Evolutionary conservation across 208 protist genomes (phyloP).

Genomic region (Leishmania arabica): DNA sequence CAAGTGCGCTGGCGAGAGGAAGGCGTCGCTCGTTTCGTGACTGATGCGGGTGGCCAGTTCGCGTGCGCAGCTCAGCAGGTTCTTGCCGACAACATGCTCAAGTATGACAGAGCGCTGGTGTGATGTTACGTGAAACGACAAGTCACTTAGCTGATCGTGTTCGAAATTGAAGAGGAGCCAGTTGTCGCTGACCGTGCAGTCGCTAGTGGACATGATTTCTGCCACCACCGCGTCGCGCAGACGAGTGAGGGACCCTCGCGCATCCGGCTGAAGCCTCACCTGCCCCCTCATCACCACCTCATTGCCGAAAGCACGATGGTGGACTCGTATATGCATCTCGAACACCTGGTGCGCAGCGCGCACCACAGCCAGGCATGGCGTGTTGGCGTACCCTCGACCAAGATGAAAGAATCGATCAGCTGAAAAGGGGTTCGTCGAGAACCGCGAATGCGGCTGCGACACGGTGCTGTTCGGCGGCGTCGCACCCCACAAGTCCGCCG

Average conservation of each 20-base stretch:
- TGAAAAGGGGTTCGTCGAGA: slow-evolving; percentile 13
- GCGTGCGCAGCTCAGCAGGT: slow-evolving; percentile 17
- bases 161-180: slow-evolving; percentile 17
- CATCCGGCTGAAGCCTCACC: slow-evolving; percentile 7
- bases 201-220: slow-evolving; percentile 25
- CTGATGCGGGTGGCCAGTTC: slow-evolving; percentile 23
- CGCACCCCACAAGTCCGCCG: slow-evolving; percentile 29
- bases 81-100: slow-evolving; percentile 15
- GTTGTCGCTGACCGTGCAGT: slow-evolving; percentile 8
- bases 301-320: slow-evolving; percentile 21
- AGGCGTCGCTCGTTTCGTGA: slow-evolving; percentile 15
- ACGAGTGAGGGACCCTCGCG: background rate
- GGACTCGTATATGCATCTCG: slow-evolving; percentile 35
- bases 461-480: slow-evolving; percentile 16
- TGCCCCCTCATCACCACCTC: slow-evolving; percentile 1
- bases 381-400: slow-evolving; percentile 17
- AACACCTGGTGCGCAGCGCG: slow-evolving; percentile 40
- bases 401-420: slow-evolving; percentile 20
- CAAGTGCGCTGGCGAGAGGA: slow-evolving; percentile 1
- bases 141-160: background rate
- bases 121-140: slow-evolving; percentile 20
- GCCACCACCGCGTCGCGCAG: slow-evolving; percentile 22
- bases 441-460: background rate
- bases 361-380: slow-evolving; percentile 27
- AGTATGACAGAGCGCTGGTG: slow-evolving; percentile 18